Percentiles rank a stretch among this genome's conserved stretches.
These are phyloP conservation scores for Pseudogymnoascus sp. DNA, from an alignment of 2,329 filamentous ascomycete species.

Conservation along the genomic window DNA sequence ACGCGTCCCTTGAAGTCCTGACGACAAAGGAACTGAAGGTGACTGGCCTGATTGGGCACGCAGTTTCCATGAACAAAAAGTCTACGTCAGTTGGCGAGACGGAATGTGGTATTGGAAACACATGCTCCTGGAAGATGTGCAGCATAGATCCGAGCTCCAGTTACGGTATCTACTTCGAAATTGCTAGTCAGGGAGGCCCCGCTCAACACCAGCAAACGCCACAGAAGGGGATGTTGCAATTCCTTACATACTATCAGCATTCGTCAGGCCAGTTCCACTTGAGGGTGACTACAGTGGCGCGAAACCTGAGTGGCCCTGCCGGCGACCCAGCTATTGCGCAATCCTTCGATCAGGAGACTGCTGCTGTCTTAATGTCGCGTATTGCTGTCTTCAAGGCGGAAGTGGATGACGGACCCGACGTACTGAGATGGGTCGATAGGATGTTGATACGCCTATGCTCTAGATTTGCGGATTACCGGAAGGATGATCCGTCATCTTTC, in stretches of 20 bases:
- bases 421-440: constrained; percentile 93
- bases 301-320: constrained; percentile 84
- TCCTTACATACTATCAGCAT: constrained; percentile 97
- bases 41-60: constrained; percentile 92
- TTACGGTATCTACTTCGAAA: constrained; percentile 96
- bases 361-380: constrained; percentile 95
- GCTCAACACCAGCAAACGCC: constrained; percentile 76
- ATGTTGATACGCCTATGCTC: constrained; percentile 98
- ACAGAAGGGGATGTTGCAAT: constrained; percentile 94
- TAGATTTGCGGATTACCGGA: constrained; percentile 93
- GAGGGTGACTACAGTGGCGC: constrained; percentile 85
- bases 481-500: constrained; percentile 97
- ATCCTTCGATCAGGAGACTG: constrained; percentile 96
- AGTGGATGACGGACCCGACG: constrained; percentile 96
- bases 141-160: constrained; percentile 90
- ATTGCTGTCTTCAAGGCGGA: constrained; percentile 99
- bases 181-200: constrained; percentile 85
- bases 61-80: constrained; percentile 95
- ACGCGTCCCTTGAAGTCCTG: constrained; percentile 87
- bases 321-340: constrained; percentile 93
- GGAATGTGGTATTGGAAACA: constrained; percentile 96
- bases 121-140: constrained; percentile 99
- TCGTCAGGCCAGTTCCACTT: constrained; percentile 94
- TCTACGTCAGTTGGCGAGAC: constrained; percentile 95
- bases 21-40: constrained; percentile 98